Evolutionary conservation across 352 stramenopile species (phyloP).

Genomic region (Pilasporangium apinafurcum): DNA sequence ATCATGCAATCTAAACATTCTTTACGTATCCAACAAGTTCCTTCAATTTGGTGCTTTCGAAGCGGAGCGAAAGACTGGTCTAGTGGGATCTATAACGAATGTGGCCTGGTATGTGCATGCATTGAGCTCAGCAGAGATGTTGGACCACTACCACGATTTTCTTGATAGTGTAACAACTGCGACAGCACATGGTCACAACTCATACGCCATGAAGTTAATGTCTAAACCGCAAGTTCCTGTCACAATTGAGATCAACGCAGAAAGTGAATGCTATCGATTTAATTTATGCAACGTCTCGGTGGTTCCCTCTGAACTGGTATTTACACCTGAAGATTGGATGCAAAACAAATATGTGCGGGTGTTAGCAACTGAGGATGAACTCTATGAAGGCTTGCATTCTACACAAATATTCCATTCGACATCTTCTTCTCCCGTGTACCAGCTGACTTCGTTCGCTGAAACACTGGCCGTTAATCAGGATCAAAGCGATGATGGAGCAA

Average conservation of each 20-base stretch:
- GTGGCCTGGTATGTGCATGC: constrained; percentile 52
- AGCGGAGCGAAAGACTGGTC: constrained; percentile 8
- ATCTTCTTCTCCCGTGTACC: constrained; percentile 18
- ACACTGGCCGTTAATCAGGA: constrained; percentile 6
- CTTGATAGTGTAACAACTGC: constrained; percentile 11
- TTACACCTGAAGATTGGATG: constrained; percentile 40
- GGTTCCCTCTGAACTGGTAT: constrained; percentile 26
- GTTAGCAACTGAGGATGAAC: constrained; percentile 44
- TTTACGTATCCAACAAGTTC: constrained; percentile 25
- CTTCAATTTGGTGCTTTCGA: constrained; percentile 22
- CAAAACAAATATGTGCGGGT: constrained; percentile 28
- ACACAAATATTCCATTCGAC: constrained; percentile 20
- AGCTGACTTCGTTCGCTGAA: constrained; percentile 17
- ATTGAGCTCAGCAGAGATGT: constrained; percentile 21
- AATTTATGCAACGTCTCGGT: constrained; percentile 58
- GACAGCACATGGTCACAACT: constrained; percentile 29
- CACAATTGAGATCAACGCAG: constrained; percentile 34
- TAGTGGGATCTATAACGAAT: constrained; percentile 29
- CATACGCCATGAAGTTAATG: constrained; percentile 38
- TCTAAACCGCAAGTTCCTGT: constrained; percentile 43
- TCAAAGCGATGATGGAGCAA: not conserved
- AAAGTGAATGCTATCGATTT: constrained; percentile 66
- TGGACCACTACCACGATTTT: constrained; percentile 75
- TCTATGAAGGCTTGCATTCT: constrained; percentile 46
- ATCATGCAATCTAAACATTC: constrained; percentile 31